Evolutionary conservation across 345 rosid genomes (phyloP).

Genomic region (Gossypium longicalyx): DNA sequence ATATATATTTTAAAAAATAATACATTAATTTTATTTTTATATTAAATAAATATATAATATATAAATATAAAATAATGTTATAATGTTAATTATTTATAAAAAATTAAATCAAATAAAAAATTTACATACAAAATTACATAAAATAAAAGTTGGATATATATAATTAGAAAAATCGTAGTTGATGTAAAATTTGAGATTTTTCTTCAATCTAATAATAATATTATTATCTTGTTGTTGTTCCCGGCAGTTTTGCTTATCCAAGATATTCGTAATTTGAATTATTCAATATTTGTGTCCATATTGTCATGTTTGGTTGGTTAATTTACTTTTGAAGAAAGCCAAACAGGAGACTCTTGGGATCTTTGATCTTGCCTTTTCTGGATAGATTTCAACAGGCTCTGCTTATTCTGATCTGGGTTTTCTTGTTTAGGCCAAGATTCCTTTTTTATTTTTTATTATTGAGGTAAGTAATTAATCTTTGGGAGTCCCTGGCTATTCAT

Average conservation of each 20-base stretch:
- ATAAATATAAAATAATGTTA: no score
- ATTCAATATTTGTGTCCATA: neutral
- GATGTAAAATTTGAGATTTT: neutral
- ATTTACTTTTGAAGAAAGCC: neutral
- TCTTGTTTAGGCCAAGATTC: constrained; percentile 14
- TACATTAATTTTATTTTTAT: no score
- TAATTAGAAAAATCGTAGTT: no score
- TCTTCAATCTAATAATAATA: neutral
- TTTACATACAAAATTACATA: no score
- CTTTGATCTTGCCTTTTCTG: neutral
- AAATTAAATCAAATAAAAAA: no score
- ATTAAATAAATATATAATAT: no score
- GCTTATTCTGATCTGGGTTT: constrained; percentile 9
- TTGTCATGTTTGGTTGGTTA: neutral
- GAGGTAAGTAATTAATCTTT: neutral
- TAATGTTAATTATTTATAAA: no score
- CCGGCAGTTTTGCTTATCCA: neutral
- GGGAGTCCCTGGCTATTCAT: neutral
- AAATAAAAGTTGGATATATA: no score
- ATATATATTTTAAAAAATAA: no score
- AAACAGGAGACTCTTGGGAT: neutral
- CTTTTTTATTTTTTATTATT: neutral
- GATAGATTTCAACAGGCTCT: neutral
- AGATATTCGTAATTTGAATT: neutral
- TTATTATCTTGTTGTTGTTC: neutral